phyloP scores from a whole-genome alignment of 805 yeast species.

The Starmerella apis region DNA sequence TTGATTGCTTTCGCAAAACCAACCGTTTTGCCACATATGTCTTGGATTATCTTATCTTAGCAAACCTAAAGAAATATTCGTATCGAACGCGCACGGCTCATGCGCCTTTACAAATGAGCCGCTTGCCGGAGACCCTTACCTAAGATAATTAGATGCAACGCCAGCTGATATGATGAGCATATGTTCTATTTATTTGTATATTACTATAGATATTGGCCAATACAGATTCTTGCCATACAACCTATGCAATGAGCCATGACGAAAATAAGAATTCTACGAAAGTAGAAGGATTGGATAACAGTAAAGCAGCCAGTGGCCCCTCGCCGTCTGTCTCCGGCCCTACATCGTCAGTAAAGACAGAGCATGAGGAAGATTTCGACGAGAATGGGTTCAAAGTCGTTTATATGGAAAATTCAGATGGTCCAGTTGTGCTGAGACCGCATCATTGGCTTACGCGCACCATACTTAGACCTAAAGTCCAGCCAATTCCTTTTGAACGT shows the following conservation, averaged over 20 bases:
- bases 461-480: conserved; percentile 17
- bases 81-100: conserved; percentile 1
- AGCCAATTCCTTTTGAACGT: conserved; percentile 25
- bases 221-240: too few species aligned
- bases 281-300: neutral
- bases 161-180: neutral
- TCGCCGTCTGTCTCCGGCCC: neutral
- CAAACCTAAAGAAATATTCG: neutral
- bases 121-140: neutral
- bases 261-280: neutral
- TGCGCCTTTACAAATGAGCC: neutral
- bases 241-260: neutral
- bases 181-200: too few species aligned
- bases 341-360: neutral
- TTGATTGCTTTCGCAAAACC: too few species aligned
- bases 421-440: conserved; percentile 18
- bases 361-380: neutral
- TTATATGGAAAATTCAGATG: conserved; percentile 12
- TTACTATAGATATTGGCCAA: too few species aligned
- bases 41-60: neutral
- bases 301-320: neutral
- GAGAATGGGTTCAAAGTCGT: conserved; percentile 10
- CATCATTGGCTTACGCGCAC: conserved; percentile 17
- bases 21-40: neutral
- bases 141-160: neutral